Conservation (phyloP, 306 rosid species). For the Citrullus amarus region DNA sequence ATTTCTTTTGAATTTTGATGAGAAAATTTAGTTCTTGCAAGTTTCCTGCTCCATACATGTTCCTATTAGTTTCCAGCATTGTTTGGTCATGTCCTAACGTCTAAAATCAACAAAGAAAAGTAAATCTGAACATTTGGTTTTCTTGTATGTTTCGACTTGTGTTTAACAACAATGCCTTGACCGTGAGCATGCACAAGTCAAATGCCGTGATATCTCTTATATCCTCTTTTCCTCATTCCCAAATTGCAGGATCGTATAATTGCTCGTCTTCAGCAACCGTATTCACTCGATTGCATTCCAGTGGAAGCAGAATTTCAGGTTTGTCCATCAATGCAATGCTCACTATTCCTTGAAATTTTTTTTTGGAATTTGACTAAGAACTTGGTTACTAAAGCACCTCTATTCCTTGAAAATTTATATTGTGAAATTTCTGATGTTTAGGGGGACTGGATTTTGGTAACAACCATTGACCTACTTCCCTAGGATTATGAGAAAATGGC, state of each 20-base stretch:
- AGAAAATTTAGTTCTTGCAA: not conserved
- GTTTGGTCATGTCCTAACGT: not conserved
- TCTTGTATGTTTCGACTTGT: not conserved
- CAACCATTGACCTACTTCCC: not conserved
- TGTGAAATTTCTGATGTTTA: not conserved
- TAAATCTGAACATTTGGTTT: not conserved
- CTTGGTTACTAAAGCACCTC: too few species aligned
- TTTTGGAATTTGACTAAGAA: too few species aligned
- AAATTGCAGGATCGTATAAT: constrained; percentile 81
- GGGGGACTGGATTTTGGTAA: not conserved
- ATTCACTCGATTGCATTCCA: constrained; percentile 93
- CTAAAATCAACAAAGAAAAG: not conserved
- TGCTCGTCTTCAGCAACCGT: constrained; percentile 95
- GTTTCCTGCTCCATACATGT: not conserved
- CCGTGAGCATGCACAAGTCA: not conserved
- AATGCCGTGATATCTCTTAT: not conserved
- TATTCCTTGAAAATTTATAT: not conserved
- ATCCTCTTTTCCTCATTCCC: not conserved
- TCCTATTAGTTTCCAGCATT: not conserved
- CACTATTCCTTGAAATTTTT: not conserved
- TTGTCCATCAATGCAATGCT: constrained; percentile 6
- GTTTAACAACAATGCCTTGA: not conserved
- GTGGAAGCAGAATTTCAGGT: constrained; percentile 99
- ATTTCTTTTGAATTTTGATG: not conserved
- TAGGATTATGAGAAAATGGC: not conserved